These are phyloP conservation scores for Suillus weaverae DNA, from an alignment of 768 basidiomycete species.

Conservation along the genomic window DNA sequence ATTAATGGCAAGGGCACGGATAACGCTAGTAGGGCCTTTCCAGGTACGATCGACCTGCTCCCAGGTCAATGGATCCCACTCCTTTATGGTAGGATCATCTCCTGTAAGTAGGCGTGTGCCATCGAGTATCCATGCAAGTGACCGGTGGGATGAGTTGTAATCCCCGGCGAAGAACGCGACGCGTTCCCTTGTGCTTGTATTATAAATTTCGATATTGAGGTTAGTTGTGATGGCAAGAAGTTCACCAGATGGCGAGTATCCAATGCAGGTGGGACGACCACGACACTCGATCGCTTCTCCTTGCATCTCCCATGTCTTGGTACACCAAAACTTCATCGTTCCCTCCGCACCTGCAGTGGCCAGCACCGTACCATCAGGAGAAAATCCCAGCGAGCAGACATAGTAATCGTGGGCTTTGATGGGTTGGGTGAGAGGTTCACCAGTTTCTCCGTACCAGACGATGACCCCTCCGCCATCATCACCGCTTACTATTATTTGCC, in stretches of 20 bases:
- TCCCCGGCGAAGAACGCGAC: not conserved
- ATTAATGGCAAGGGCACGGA: too few relatives aligned
- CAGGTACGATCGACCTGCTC: too few relatives aligned
- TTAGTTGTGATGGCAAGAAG: not conserved
- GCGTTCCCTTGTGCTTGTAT: not conserved
- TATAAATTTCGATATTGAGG: not conserved
- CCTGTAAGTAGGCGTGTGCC: too few relatives aligned
- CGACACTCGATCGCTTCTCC: not conserved
- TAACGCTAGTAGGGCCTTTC: too few relatives aligned
- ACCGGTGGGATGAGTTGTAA: not conserved
- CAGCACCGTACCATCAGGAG: not conserved
- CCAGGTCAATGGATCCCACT: too few relatives aligned
- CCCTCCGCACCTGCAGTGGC: not conserved
- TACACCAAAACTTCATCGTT: not conserved
- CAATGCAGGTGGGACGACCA: not conserved
- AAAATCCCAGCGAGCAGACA: not conserved
- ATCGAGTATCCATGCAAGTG: not conserved
- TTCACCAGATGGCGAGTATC: not conserved
- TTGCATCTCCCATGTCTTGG: not conserved
- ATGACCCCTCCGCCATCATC: rapidly evolving
- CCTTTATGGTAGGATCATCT: too few relatives aligned
- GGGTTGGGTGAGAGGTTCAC: not conserved
- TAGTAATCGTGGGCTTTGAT: not conserved
- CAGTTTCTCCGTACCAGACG: not conserved
- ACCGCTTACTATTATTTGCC: not conserved